Evolutionary conservation across 768 basidiomycete species (phyloP).

Genomic region (Trametes gibbosa): DNA sequence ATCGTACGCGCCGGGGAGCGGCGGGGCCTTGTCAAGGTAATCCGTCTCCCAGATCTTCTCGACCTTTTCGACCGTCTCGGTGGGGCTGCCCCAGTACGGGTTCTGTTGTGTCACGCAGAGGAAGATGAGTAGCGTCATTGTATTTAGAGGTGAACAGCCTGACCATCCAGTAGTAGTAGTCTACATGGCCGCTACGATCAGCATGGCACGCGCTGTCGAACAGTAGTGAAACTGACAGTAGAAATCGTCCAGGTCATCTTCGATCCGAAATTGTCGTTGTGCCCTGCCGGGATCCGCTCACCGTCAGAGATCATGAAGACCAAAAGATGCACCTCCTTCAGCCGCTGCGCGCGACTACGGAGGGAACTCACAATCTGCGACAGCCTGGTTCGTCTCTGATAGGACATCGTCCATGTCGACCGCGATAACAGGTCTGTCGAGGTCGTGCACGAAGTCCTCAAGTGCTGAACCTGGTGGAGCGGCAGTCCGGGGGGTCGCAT

Average conservation of each 20-base stretch:
- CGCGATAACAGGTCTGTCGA: slow-evolving; percentile 46
- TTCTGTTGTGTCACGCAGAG: slow-evolving; percentile 34
- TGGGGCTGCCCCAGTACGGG: slow-evolving; percentile 58
- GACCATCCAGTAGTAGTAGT: slow-evolving; percentile 80
- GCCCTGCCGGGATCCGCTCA: slow-evolving; percentile 44
- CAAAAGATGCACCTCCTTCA: too few relatives aligned
- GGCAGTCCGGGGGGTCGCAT: slow-evolving; percentile 8
- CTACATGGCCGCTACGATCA: slow-evolving; percentile 28
- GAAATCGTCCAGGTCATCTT: slow-evolving; percentile 55
- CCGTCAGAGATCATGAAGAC: too few relatives aligned
- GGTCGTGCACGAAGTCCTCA: slow-evolving; percentile 15
- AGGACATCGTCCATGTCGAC: slow-evolving; percentile 71
- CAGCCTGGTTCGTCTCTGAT: slow-evolving; percentile 54
- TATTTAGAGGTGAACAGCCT: too few relatives aligned
- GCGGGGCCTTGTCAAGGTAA: slow-evolving; percentile 43
- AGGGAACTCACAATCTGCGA: slow-evolving; percentile 52
- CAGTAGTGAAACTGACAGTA: slow-evolving; percentile 45
- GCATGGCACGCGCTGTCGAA: neutral
- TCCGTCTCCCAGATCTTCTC: slow-evolving; percentile 54
- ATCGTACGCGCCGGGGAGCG: slow-evolving; percentile 61
- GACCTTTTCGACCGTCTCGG: slow-evolving; percentile 59
- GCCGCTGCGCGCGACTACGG: too few relatives aligned
- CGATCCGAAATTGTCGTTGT: slow-evolving; percentile 58
- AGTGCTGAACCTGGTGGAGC: slow-evolving; percentile 23
- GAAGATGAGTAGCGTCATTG: neutral